Conservation (phyloP, 2,329 filamentous ascomycete genomes). For the Thermothelomyces thermophilus region DNA sequence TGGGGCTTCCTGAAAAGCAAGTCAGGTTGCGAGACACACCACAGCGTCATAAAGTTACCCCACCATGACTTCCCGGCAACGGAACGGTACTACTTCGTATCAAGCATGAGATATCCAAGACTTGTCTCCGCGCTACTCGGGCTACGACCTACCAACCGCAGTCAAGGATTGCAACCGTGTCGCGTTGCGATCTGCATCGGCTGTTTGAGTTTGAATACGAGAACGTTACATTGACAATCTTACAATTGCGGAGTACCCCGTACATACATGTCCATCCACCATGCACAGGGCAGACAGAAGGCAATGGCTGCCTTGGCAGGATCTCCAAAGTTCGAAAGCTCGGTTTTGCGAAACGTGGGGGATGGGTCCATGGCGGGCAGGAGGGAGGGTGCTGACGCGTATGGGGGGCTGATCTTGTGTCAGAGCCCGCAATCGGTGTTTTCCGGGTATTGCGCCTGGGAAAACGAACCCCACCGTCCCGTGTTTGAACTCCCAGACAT, state of each 20-base stretch:
- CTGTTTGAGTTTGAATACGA: slow-evolving; percentile 5
- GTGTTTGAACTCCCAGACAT: background rate
- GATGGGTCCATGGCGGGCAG: background rate
- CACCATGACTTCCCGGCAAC: background rate
- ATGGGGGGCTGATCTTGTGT: background rate
- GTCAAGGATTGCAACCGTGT: background rate
- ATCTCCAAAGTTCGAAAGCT: background rate
- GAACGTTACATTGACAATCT: slow-evolving; percentile 1
- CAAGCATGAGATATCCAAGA: no score
- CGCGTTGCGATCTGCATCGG: background rate
- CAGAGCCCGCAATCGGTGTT: background rate
- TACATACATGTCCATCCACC: no score
- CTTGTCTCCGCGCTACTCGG: background rate
- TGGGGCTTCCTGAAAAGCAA: background rate
- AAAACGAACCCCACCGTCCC: background rate
- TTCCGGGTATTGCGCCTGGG: background rate
- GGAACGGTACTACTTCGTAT: no score
- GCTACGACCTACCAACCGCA: background rate
- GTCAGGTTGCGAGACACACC: background rate
- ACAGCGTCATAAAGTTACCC: background rate
- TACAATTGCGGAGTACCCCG: no score
- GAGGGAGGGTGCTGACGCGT: slow-evolving; percentile 10
- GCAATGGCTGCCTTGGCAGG: slow-evolving; percentile 7
- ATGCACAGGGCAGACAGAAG: no score
- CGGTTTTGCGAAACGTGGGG: slow-evolving; percentile 1